phyloP scores from a whole-genome alignment of 768 basidiomycete species.

The Mrakia blollopis region DNA sequence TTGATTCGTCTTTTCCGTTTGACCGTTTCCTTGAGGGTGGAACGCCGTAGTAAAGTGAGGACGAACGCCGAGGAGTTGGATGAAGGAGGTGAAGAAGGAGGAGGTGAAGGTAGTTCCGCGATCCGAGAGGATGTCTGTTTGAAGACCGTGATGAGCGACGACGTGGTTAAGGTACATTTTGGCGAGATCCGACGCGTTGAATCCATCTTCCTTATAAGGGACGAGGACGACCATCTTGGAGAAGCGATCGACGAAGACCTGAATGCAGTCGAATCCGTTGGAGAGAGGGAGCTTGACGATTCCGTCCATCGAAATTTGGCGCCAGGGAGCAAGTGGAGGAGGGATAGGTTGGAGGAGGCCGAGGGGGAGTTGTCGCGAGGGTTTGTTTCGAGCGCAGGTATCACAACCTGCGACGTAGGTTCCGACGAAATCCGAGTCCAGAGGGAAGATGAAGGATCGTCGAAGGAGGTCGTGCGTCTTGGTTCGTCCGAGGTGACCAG shows the following conservation, averaged over 20 bases:
- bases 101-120: too few species aligned
- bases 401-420: constrained; percentile 4
- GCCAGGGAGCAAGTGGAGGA: constrained; percentile 4
- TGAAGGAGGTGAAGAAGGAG: too few species aligned
- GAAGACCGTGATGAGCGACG: too few species aligned
- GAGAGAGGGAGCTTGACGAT: constrained; percentile 14
- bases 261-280: constrained; percentile 22
- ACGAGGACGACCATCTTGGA: constrained; percentile 20
- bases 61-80: too few species aligned
- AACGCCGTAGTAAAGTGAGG: too few species aligned
- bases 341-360: constrained; percentile 19
- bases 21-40: too few species aligned
- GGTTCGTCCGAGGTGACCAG: constrained; percentile 14
- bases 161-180: too few species aligned
- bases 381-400: background rate
- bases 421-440: background rate
- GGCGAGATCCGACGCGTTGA: constrained; percentile 35
- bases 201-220: background rate
- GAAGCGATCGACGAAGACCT: constrained; percentile 17
- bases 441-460: constrained; percentile 8
- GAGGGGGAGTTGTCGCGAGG: constrained; percentile 1
- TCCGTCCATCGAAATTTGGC: constrained; percentile 10
- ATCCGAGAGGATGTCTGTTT: too few species aligned
- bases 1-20: constrained; percentile 49
- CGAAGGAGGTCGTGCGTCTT: constrained; percentile 13